Evolutionary conservation across 345 rosid species (phyloP).

Genomic region (Gossypium bickii): DNA sequence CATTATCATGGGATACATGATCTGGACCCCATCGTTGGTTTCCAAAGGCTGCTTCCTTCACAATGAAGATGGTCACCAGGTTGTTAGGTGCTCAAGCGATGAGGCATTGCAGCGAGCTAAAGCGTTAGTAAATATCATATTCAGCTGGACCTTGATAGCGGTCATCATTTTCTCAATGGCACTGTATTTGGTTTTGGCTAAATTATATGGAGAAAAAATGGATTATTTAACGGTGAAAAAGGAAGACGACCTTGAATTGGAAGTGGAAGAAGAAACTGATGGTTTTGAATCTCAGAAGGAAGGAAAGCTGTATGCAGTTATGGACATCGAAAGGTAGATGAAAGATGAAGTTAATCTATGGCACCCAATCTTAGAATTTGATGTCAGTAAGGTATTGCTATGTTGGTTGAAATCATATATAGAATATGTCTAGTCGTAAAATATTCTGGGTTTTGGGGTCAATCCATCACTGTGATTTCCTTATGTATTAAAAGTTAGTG

Average conservation of each 20-base stretch:
- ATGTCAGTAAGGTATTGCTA: not conserved
- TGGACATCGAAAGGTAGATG: slow-evolving; percentile 39
- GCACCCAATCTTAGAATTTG: not conserved
- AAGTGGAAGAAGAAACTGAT: not conserved
- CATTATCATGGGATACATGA: slow-evolving; percentile 58
- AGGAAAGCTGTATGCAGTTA: slow-evolving; percentile 29
- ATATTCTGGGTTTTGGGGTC: no score
- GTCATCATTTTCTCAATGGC: slow-evolving; percentile 38
- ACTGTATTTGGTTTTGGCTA: slow-evolving; percentile 39
- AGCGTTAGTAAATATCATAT: slow-evolving; percentile 63
- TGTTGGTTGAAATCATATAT: slow-evolving; percentile 11
- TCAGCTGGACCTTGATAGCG: slow-evolving; percentile 55
- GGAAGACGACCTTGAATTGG: slow-evolving; percentile 30
- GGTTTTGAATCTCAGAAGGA: slow-evolving; percentile 44
- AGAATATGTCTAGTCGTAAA: not conserved
- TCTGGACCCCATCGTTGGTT: slow-evolving; percentile 65
- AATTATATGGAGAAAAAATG: slow-evolving; percentile 30
- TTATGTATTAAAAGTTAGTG: no score
- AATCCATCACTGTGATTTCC: no score
- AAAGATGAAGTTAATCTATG: not conserved
- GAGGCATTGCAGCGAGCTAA: slow-evolving; percentile 63
- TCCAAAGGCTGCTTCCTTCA: slow-evolving; percentile 65
- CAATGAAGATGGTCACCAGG: slow-evolving; percentile 59
- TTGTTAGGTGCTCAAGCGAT: slow-evolving; percentile 50
- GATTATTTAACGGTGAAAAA: slow-evolving; percentile 47